These are phyloP conservation scores for Sporisorium sorghi DNA, from an alignment of 1,284 basidiomycete species.

Conservation along the genomic window DNA sequence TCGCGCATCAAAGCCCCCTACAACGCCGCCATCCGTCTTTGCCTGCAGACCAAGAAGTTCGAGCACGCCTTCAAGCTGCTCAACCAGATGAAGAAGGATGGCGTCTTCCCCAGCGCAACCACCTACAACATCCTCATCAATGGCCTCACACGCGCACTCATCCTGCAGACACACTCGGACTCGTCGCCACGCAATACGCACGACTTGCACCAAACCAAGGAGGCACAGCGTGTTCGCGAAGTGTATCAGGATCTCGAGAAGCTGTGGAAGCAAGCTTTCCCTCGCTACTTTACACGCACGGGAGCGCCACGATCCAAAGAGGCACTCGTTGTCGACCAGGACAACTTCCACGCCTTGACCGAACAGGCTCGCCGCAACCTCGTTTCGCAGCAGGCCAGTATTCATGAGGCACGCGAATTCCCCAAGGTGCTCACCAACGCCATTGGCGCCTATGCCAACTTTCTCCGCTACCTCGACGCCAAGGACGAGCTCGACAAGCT, in stretches of 20 bases:
- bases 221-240: slow-evolving; percentile 14
- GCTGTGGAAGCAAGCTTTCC: slow-evolving; percentile 42
- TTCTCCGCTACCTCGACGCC: slow-evolving; percentile 1
- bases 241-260: slow-evolving; percentile 29
- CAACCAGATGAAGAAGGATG: slow-evolving; percentile 52
- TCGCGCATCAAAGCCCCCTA: slow-evolving; percentile 43
- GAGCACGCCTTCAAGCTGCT: slow-evolving; percentile 31
- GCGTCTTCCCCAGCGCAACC: slow-evolving; percentile 34
- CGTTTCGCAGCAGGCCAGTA: slow-evolving; percentile 39
- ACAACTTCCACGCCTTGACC: slow-evolving; percentile 19
- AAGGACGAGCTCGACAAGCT: slow-evolving; percentile 25
- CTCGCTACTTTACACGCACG: slow-evolving; percentile 25
- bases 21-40: slow-evolving; percentile 36
- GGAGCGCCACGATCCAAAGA: slow-evolving; percentile 6
- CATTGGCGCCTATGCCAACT: slow-evolving; percentile 22
- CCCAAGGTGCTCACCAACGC: slow-evolving; percentile 30
- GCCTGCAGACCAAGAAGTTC: slow-evolving; percentile 8
- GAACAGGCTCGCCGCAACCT: slow-evolving; percentile 38
- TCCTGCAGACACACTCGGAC: background rate
- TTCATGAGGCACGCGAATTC: slow-evolving; percentile 27
- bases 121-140: slow-evolving; percentile 29
- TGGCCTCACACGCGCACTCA: slow-evolving; percentile 13
- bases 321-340: slow-evolving; percentile 2
- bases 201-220: slow-evolving; percentile 6
- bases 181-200: background rate